phyloP scores from a whole-genome alignment of 805 yeast species.

The Alloascoidea hylecoeti region DNA sequence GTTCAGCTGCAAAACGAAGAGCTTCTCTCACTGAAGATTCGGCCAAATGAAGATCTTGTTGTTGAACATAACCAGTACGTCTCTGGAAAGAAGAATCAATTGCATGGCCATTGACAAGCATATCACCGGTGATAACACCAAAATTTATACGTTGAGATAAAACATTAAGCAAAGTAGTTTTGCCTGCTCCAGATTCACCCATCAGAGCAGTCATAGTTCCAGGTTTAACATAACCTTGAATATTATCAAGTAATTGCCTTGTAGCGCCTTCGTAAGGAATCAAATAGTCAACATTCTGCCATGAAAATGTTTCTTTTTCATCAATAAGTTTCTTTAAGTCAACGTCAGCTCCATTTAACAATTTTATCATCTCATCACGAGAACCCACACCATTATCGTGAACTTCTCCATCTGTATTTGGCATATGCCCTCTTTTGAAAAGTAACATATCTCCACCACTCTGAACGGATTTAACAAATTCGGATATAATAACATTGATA shows the following conservation, averaged over 20 bases:
- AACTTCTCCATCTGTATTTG: slow-evolving; percentile 13
- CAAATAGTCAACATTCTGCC: slow-evolving; percentile 48
- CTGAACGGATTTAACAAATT: slow-evolving; percentile 16
- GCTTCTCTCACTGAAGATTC: slow-evolving; percentile 67
- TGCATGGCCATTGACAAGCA: slow-evolving; percentile 56
- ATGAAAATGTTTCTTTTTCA: slow-evolving; percentile 35
- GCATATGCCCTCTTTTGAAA: slow-evolving; percentile 20
- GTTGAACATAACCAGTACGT: slow-evolving; percentile 71
- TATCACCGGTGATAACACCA: slow-evolving; percentile 62
- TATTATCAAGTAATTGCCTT: slow-evolving; percentile 26
- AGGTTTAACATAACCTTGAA: slow-evolving; percentile 66
- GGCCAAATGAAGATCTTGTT: slow-evolving; percentile 63
- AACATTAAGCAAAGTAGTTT: slow-evolving; percentile 62
- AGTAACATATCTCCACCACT: slow-evolving; percentile 17
- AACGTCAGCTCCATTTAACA: slow-evolving; percentile 5
- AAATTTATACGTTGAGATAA: slow-evolving; percentile 56
- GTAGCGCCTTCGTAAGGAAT: slow-evolving; percentile 27
- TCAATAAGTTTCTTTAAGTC: slow-evolving; percentile 18
- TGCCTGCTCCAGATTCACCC: slow-evolving; percentile 88
- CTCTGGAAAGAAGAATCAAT: slow-evolving; percentile 57
- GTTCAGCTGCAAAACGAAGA: slow-evolving; percentile 51
- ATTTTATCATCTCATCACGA: slow-evolving; percentile 15
- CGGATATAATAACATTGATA: slow-evolving; percentile 17
- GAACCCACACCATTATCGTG: slow-evolving; percentile 14
- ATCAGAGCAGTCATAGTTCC: slow-evolving; percentile 71